Base-by-base conservation (phyloP, 208 protist species). In the Phytomonas sp. region DNA sequence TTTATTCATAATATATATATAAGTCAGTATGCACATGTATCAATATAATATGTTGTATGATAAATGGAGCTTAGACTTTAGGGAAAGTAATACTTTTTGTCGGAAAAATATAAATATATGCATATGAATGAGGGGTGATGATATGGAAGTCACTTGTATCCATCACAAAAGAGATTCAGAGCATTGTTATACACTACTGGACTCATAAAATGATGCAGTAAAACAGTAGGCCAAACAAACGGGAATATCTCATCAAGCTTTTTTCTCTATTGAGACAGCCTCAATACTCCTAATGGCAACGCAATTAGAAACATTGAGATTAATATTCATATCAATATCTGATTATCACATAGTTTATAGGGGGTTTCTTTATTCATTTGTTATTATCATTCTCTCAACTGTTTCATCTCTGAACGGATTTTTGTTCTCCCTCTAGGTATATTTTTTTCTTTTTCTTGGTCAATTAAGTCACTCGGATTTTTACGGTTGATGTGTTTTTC, bases 271-370 rank as follows among this genome's bases (percentile, higher is more conserved):
- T 56, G 16, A 56, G 23, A 56, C 23, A 26, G 6, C 45, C 19
- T 6, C 11, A 56, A 56, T 56, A 56, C 45, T 56, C 7, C 19
- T 19, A 6, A 26, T 19, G 14, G 23, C 19, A 56, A 56, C 4
- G 19, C 16, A 26, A 56, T 56, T 0, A 56, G 8, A 26, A 56
- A 56, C 16, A 56, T 19, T 7, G 19, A 56, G 45, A 56, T 12
- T 56, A 26, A 6, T 56, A 56, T 56, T 56, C 16, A 11, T 56
- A 56, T 26, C 26, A 56, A 56, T 26, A 11, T 56, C 45, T 65
- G 19, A 52, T 69, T 45, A 34, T 69, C 40, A n/a, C 52, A 69
- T 36, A 45, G 16, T 69, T 45, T 69, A 34, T 69, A 34, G 16
- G 10, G 64, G 52, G 42, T n/a, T 62, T 33, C 5, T 16, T 65